Conservation (phyloP, 2,329 filamentous ascomycete genomes). For the Fusarium mundagurra region DNA sequence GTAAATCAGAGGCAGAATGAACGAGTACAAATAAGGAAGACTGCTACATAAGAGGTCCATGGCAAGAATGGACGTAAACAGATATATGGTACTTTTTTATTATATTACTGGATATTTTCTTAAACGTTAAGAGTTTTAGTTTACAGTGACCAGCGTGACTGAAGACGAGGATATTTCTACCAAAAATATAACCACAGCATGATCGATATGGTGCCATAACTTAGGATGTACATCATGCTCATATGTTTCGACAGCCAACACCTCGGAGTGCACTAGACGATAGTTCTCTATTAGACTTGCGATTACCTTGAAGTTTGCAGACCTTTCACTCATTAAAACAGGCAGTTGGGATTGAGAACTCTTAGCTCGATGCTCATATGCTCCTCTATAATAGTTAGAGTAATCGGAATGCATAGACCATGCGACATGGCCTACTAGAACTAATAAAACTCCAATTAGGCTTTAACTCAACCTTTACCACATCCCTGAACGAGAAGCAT, state of each 20-base stretch:
- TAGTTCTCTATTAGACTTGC: neutral
- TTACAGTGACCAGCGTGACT: neutral
- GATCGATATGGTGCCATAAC: neutral
- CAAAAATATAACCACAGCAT: neutral
- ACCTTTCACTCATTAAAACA: neutral
- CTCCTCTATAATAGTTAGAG: neutral
- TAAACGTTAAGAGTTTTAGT: neutral
- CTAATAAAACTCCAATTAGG: neutral
- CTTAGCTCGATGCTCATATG: neutral
- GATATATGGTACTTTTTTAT: neutral
- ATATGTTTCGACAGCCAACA: neutral
- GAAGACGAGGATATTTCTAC: neutral
- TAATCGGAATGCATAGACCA: neutral
- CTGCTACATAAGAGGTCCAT: neutral
- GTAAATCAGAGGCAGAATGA: neutral
- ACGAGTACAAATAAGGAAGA: neutral
- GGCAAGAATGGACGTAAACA: neutral
- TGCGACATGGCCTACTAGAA: neutral
- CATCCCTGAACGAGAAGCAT: neutral
- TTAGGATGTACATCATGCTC: neutral
- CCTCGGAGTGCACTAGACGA: neutral
- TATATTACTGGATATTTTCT: neutral
- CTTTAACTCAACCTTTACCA: neutral
- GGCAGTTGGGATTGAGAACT: neutral
- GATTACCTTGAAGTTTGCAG: neutral